Percentiles rank a stretch among this genome's conserved stretches.
phyloP scores from a whole-genome alignment of 768 basidiomycete genomes.

The Leccinum olivaceopallidum region DNA sequence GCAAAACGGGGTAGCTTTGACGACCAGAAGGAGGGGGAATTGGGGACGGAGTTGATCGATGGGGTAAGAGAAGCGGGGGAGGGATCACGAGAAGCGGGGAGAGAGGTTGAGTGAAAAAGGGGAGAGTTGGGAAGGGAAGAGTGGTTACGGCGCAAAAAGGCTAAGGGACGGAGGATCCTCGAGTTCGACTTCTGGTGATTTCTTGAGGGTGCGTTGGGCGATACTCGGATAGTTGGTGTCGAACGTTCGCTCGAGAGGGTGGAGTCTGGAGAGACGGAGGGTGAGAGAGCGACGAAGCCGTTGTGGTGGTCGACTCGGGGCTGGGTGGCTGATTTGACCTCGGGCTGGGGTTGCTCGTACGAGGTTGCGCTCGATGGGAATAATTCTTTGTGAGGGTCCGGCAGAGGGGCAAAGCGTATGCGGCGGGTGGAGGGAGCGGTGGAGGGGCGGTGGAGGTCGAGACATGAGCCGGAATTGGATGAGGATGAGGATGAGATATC shows the following conservation, averaged over 20 bases:
- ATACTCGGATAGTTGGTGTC: slow-evolving; percentile 23
- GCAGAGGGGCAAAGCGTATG: slow-evolving; percentile 86
- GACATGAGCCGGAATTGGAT: slow-evolving; percentile 21
- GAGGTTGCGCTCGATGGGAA: slow-evolving; percentile 9
- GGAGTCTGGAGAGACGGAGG: slow-evolving; percentile 21
- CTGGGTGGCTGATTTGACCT: slow-evolving; percentile 5
- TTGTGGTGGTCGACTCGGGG: slow-evolving; percentile 8
- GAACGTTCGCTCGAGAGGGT: slow-evolving; percentile 22
- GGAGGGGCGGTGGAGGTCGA: slow-evolving; percentile 13
- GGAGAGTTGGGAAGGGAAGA: slow-evolving; percentile 15
- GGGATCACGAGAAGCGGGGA: slow-evolving; percentile 11
- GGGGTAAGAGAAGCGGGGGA: slow-evolving; percentile 17
- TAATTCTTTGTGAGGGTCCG: slow-evolving; percentile 63
- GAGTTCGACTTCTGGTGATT: slow-evolving; percentile 10
- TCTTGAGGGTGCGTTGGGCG: background rate
- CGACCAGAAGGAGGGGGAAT: slow-evolving; percentile 12
- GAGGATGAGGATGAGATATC: slow-evolving; percentile 22
- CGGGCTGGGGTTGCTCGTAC: slow-evolving; percentile 34
- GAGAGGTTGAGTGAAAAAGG: slow-evolving; percentile 12
- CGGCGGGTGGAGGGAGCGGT: slow-evolving; percentile 22
- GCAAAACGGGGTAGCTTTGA: slow-evolving; percentile 21
- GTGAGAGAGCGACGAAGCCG: slow-evolving; percentile 14
- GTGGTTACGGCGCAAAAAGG: slow-evolving; percentile 21
- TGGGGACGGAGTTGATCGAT: slow-evolving; percentile 16
- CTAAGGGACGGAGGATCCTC: slow-evolving; percentile 23